Percentiles rank a stretch among this genome's conserved stretches.
Evolutionary conservation across 768 basidiomycete species (phyloP).

Genomic region (Coprinellus micaceus): DNA sequence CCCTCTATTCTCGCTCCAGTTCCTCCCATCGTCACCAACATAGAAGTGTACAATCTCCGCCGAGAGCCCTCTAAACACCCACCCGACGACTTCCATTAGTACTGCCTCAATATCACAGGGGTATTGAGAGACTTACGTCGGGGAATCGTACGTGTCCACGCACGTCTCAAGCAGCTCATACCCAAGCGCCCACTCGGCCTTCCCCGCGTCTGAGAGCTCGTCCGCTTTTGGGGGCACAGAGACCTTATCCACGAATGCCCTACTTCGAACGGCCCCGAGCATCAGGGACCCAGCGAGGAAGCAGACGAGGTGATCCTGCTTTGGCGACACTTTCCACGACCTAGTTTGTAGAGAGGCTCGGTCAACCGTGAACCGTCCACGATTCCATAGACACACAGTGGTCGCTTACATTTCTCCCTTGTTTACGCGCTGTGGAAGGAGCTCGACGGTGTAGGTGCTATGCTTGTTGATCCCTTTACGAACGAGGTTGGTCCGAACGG

Average conservation of each 20-base stretch:
- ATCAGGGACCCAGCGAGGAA: conserved; percentile 92
- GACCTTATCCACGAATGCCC: conserved; percentile 47
- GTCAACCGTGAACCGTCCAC: background rate
- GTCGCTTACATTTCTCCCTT: conserved; percentile 36
- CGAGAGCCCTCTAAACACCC: conserved; percentile 63
- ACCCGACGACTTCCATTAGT: background rate
- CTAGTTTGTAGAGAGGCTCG: conserved; percentile 28
- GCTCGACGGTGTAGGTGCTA: conserved; percentile 79
- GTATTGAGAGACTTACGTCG: conserved; percentile 60
- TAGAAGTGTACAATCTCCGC: conserved; percentile 90
- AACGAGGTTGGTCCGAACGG: conserved; percentile 73
- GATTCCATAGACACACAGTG: too few species aligned
- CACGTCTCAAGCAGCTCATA: conserved; percentile 83
- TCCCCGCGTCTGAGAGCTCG: conserved; percentile 58
- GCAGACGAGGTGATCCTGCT: conserved; percentile 95
- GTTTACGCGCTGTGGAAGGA: conserved; percentile 53
- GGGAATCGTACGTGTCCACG: conserved; percentile 78
- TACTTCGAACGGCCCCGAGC: conserved; percentile 76
- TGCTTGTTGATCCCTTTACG: conserved; percentile 54
- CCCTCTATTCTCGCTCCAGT: conserved; percentile 38
- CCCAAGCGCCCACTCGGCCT: conserved; percentile 81
- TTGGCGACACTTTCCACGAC: conserved; percentile 71
- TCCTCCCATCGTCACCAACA: conserved; percentile 53
- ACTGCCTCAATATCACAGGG: background rate
- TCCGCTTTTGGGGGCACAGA: conserved; percentile 65